Evolutionary conservation across 1,284 basidiomycete genomes (phyloP).

Genomic region (Papiliotrema fonsecae): DNA sequence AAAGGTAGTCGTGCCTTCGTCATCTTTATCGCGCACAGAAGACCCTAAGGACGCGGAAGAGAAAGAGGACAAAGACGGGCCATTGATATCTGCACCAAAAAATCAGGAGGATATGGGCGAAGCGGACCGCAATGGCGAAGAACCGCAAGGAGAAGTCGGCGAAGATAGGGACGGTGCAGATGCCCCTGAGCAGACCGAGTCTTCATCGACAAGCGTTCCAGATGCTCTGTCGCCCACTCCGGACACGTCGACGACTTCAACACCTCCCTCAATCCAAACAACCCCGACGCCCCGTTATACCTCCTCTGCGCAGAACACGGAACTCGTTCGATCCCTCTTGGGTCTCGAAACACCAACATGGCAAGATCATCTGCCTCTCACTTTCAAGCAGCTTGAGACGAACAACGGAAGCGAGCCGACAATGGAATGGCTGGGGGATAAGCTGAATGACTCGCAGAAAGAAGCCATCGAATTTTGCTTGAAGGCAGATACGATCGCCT

Average conservation of each 20-base stretch:
- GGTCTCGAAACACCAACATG: slow-evolving; percentile 52
- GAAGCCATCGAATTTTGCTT: slow-evolving; percentile 55
- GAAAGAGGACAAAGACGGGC: too few relatives aligned
- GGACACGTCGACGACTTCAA: too few relatives aligned
- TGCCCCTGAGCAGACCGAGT: too few relatives aligned
- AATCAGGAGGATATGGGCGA: too few relatives aligned
- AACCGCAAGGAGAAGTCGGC: too few relatives aligned
- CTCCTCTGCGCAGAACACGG: slow-evolving; percentile 14
- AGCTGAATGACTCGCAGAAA: slow-evolving; percentile 78
- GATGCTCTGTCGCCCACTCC: too few relatives aligned
- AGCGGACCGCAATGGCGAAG: not conserved
- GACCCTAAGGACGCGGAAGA: too few relatives aligned
- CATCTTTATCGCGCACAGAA: too few relatives aligned
- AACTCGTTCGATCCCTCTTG: slow-evolving; percentile 62
- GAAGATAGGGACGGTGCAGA: too few relatives aligned
- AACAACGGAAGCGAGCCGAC: not conserved
- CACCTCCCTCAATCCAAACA: too few relatives aligned
- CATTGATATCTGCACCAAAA: too few relatives aligned
- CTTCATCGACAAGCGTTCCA: too few relatives aligned
- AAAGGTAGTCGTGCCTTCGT: slow-evolving; percentile 43
- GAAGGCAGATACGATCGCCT: slow-evolving; percentile 63
- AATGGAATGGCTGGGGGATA: slow-evolving; percentile 69
- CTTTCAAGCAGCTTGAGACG: not conserved
- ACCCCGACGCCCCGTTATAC: not conserved
- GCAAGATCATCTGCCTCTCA: slow-evolving; percentile 12